phyloP scores from a whole-genome alignment of 352 stramenopile species.

The Peronospora destructor region DNA sequence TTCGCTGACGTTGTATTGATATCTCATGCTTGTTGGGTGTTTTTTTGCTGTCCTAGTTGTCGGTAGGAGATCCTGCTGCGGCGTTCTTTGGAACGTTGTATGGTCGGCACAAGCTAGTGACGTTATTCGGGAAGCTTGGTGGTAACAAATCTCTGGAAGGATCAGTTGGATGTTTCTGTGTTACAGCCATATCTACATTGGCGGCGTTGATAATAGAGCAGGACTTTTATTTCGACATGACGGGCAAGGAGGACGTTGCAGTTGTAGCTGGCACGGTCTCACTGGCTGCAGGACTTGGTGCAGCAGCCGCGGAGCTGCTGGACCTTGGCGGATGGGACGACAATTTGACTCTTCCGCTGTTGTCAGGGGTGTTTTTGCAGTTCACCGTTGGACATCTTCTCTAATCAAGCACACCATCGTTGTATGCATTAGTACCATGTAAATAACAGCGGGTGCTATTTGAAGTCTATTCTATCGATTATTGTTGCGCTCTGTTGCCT shows the following conservation, averaged over 20 bases:
- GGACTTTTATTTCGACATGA: constrained; percentile 24
- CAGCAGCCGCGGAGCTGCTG: constrained; percentile 35
- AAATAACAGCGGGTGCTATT: background rate
- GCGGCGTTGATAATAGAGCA: constrained; percentile 20
- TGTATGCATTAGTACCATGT: constrained; percentile 3
- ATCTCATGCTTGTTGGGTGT: constrained; percentile 3
- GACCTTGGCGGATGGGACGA: constrained; percentile 50
- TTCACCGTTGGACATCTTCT: constrained; percentile 18
- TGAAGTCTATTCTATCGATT: constrained; percentile 24
- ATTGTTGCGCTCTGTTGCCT: constrained; percentile 5
- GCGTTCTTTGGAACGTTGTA: constrained; percentile 43
- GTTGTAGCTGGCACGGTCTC: constrained; percentile 13
- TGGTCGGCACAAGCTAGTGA: constrained; percentile 27
- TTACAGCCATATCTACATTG: constrained; percentile 20
- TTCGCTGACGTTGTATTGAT: background rate
- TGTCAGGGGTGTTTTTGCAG: constrained; percentile 38
- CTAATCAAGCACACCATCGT: constrained; percentile 6
- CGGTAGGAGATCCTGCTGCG: constrained; percentile 43
- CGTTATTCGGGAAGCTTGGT: constrained; percentile 14
- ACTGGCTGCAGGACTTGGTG: constrained; percentile 26
- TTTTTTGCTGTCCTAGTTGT: constrained; percentile 30
- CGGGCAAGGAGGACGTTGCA: background rate
- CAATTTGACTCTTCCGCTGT: constrained; percentile 47
- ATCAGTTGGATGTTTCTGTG: constrained; percentile 34
- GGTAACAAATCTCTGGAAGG: constrained; percentile 45